Evolutionary conservation across 176 grass and related monocot genomes (phyloP).

Genomic region (Aegilops sharonensis): DNA sequence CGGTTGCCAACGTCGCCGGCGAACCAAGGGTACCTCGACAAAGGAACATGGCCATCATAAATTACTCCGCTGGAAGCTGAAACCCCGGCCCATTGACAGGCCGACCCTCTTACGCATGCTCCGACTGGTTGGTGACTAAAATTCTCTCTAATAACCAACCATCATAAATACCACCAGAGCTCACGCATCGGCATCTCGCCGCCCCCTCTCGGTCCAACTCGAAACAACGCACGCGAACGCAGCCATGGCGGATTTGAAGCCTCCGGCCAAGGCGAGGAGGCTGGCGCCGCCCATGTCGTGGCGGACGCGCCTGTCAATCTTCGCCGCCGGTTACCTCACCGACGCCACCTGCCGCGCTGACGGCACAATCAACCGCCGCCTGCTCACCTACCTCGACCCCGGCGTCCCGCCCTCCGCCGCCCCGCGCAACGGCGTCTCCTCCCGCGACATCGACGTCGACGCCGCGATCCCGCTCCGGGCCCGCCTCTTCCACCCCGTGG

Average conservation of each 20-base stretch:
- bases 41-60: background rate
- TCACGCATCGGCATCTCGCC: background rate
- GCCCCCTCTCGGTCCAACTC: background rate
- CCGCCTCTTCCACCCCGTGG: slow-evolving; percentile 47
- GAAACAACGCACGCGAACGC: background rate
- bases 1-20: background rate
- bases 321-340: slow-evolving; percentile 14
- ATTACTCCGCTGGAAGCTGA: background rate
- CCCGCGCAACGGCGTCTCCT: slow-evolving; percentile 47
- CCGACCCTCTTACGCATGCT: background rate
- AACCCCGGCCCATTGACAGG: background rate
- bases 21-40: background rate
- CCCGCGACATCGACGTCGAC: slow-evolving; percentile 50
- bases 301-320: slow-evolving; percentile 38
- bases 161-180: background rate
- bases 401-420: slow-evolving; percentile 28
- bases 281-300: slow-evolving; percentile 56
- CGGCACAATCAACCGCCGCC: slow-evolving; percentile 67
- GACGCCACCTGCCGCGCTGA: slow-evolving; percentile 53
- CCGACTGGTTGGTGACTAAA: background rate
- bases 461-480: slow-evolving; percentile 32
- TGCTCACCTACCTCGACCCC: slow-evolving; percentile 45
- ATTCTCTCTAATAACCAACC: background rate
- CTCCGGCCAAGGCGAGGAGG: background rate
- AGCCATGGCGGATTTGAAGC: background rate